Evolutionary conservation across 495 filamentous ascomycete species (phyloP), one percentile per base, ranked within the genome.

Genomic region (Aspergillus hancockii): DNA sequence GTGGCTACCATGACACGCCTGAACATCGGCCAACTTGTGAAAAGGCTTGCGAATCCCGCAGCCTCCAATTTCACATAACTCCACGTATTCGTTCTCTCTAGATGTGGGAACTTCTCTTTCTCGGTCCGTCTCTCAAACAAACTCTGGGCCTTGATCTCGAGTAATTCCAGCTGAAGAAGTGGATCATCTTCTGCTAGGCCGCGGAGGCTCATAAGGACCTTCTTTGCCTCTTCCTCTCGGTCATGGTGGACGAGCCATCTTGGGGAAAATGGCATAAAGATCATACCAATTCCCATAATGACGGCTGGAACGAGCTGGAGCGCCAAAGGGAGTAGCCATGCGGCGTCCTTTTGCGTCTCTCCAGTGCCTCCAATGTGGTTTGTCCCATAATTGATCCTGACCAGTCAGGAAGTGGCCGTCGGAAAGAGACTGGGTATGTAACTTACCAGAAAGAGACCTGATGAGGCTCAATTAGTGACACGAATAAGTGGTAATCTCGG

Each of bases 141-240:
- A 2, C 82, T 83, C 67, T 90, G 87, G 0, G 89, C 87, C 69
- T 88, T 88, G 74, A 93, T 92, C 68, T 92, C 90, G 36, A 89
- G 79, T 69, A 85, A 91, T 67, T 92, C 90, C 14, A 92, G 78
- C 70, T 87, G 85, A 60, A 93, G 82, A 0, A 90, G 43, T 3
- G 53, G 49, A 21, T 68, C 66, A 22, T 63, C 62, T 12, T 22
- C 28, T 1, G 57, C 22, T 34, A 60, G 32, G 18, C 74, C 78
- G 14, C 89, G 85, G 8, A 92, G 83, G 45, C 50, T 76, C 1
- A 88, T 77, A 10, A 92, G 76, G 1, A 87, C 82, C 28, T 74
- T 74, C 40, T 83, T 81, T 1, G 84, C 84, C 68, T 91, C 87
- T 0, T 77, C 76, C 63, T 89, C 85, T 40, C 87, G 85, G 49